Base-by-base conservation (phyloP, 2,329 filamentous ascomycete genomes). In the Fusarium ramigenum region DNA sequence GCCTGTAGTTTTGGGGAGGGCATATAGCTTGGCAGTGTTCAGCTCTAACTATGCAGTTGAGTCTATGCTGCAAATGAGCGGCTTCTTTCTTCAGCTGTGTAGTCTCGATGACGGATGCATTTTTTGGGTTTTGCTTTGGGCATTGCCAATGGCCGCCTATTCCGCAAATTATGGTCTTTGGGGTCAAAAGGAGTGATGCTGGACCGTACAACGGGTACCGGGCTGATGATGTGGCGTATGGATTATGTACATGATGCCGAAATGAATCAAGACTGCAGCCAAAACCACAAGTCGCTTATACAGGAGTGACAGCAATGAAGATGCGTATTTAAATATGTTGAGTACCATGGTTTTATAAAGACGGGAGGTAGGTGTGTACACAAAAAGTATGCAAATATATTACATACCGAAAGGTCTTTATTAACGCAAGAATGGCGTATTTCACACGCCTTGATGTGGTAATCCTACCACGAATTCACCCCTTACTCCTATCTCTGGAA, bases 191-290 rank as follows among this genome's bases (percentile, higher is more conserved):
- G 63, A 71, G 69, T 70, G 69, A 61, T 65, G 64, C 61, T 60
- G 66, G 67, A 57, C 69, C 58, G 60, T 59, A 66, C 37, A 46
- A 63, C 65, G 69, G 70, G 72, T 66, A 60, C 62, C 69, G 54
- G 60, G 66, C 70, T 72, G 75, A 74, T 77, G 72, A 75, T 69
- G 58, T 77, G 67, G 74, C 73, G 77, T 72, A 76, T 69, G 73
- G 75, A 60, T 67, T 72, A 73, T 78, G 75, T 78, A 78, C 65
- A 74, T 76, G 73, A 78, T 76, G 74, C 73, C 75, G 71, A 73
- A 78, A 78, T 77, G 77, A 69, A 76, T 66, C 62, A 76, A 78
- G 60, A 75, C 68, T 74, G 74, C 63, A 72, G 47, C 63, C 25
- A 36, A 53, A 42, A 40, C 25, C 23, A 47, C 32, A 58, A 42